Evolutionary conservation across 192 early-diverging fungal genomes (phyloP).

Genomic region (Kickxella alabastrina): DNA sequence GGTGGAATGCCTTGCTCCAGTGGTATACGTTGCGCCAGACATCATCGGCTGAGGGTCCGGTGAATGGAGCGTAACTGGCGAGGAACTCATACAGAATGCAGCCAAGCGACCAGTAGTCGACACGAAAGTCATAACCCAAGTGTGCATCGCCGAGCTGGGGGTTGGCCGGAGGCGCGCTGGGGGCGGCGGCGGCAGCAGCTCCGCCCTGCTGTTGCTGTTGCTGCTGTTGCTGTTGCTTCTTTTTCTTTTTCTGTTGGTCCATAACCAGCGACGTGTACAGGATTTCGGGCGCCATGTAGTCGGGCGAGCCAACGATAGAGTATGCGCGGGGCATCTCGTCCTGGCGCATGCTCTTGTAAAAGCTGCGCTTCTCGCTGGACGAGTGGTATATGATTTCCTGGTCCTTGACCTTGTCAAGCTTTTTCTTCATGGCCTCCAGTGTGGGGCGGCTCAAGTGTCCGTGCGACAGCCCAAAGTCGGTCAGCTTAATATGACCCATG

Average conservation of each 20-base stretch:
- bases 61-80: constrained; percentile 72
- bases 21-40: constrained; percentile 86
- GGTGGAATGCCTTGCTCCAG: constrained; percentile 70
- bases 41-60: constrained; percentile 61
- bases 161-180: constrained; percentile 1
- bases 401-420: constrained; percentile 55
- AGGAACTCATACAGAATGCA: constrained; percentile 78
- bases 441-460: constrained; percentile 59
- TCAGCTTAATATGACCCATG: constrained; percentile 79
- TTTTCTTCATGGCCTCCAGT: constrained; percentile 46
- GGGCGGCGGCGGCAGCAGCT: constrained; percentile 8
- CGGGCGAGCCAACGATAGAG: constrained; percentile 83
- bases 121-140: constrained; percentile 63
- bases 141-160: constrained; percentile 64
- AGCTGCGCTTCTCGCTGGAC: constrained; percentile 46
- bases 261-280: constrained; percentile 55
- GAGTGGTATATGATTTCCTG: constrained; percentile 46
- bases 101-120: constrained; percentile 75
- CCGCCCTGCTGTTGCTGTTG: no score
- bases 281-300: constrained; percentile 94
- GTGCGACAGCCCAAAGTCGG: constrained; percentile 86
- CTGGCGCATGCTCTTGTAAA: constrained; percentile 47
- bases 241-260: constrained; percentile 38
- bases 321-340: constrained; percentile 63
- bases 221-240: constrained; percentile 16